Conservation (phyloP, 257 asterid species). For the Prunella vulgaris region DNA sequence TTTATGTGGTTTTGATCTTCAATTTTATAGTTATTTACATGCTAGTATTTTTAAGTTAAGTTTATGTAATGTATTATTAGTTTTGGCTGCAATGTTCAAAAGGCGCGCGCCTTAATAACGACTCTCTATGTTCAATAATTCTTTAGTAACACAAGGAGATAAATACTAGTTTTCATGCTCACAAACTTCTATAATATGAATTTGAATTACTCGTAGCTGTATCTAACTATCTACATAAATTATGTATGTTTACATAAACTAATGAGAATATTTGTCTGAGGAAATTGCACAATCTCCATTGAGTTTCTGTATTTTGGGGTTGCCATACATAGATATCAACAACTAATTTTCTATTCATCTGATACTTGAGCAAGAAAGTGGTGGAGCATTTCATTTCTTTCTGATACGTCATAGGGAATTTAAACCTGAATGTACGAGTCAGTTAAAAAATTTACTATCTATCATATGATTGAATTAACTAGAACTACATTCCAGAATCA, state of each 20-base stretch:
- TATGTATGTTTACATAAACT: neutral
- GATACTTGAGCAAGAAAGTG: neutral
- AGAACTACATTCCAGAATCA: conserved; percentile 52
- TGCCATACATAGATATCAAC: neutral
- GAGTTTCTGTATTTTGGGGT: neutral
- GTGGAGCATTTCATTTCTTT: neutral
- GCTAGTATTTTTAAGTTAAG: no score
- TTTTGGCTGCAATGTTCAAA: no score
- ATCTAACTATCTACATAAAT: neutral
- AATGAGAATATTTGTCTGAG: neutral
- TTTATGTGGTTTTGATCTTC: no score
- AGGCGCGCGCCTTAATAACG: no score
- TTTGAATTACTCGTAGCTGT: neutral
- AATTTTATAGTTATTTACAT: no score
- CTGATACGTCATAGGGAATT: neutral
- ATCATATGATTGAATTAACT: conserved; percentile 17
- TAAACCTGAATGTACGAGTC: neutral
- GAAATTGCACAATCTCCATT: neutral
- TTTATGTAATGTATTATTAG: no score
- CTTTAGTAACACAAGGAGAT: neutral
- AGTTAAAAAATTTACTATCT: conserved; percentile 1
- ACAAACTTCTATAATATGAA: neutral
- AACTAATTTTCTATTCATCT: neutral
- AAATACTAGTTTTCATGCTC: neutral
- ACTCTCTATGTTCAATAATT: neutral